A percentile compares a stretch with the other conserved stretches of the same genome.
phyloP scores from a whole-genome alignment of 345 rosid species.

The Anastatica hierochuntica region DNA sequence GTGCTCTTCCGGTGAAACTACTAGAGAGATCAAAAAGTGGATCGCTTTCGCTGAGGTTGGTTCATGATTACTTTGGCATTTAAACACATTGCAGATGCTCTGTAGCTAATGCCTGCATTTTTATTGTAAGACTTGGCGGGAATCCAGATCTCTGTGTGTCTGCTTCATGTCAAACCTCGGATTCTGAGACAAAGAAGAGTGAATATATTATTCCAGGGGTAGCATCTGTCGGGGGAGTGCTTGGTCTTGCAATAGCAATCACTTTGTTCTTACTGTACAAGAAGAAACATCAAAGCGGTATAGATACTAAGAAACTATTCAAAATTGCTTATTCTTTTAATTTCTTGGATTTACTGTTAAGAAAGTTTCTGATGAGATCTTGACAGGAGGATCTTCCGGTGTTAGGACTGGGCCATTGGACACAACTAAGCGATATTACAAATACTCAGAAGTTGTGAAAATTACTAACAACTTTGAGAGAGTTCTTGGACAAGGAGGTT shows the following conservation, averaged over 20 bases:
- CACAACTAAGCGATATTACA: conserved; percentile 20
- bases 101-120: background rate
- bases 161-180: conserved; percentile 12
- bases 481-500: conserved; percentile 38
- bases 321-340: background rate
- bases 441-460: conserved; percentile 15
- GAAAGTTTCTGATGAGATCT: background rate
- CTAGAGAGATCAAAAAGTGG: conserved; percentile 18
- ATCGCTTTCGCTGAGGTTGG: conserved; percentile 30
- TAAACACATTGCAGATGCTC: background rate
- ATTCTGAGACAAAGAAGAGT: conserved; percentile 11
- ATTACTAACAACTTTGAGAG: conserved; percentile 27
- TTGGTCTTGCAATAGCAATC: conserved; percentile 9
- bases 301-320: background rate
- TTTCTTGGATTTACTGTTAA: background rate
- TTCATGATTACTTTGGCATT: background rate
- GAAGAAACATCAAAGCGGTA: conserved; percentile 20
- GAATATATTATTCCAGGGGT: conserved; percentile 25
- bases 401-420: background rate
- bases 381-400: background rate
- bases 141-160: conserved; percentile 28
- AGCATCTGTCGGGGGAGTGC: conserved; percentile 25
- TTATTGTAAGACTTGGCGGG: conserved; percentile 10
- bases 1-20: conserved; percentile 31
- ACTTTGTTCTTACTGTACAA: conserved; percentile 14